Evolutionary conservation across 352 stramenopile genomes (phyloP), one percentile per base, ranked within the genome.

Genomic region (Pythium pyrilobum): DNA sequence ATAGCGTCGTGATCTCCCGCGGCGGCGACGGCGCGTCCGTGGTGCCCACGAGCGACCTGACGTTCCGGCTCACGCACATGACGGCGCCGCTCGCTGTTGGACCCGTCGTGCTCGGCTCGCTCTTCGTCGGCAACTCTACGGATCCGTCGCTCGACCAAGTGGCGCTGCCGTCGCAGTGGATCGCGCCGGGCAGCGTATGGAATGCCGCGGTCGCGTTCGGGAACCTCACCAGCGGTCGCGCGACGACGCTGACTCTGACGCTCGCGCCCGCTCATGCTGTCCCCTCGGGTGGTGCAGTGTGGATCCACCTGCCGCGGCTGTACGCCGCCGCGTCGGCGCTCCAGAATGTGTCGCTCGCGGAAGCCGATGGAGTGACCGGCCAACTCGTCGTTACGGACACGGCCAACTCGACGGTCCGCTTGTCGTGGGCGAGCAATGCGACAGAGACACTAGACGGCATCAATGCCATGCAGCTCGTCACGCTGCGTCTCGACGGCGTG

Each of bases 231-330:
- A 81, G 71, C 20, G 77, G 77, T n/a, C 58, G 77, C 21, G 51
- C 18, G 13, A 59, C 69, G 3, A 56, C 66, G 15, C 31, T 86
- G 12, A 37, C 32, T 1, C 46, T 81, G 20, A 45, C 55, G 0
- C 38, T 82, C 24, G 74, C 62, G 7, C 62, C 71, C 15, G 44
- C 60, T 3, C 59, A 81, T 27, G 33, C 20, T 8, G 37, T 88
- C 1, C 77, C 74, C 0, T 59, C 46, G 13, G 69, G 72, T 27
- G 79, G 77, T 23, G 47, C 57, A 24, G 36, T 88, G 13, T 37
- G 67, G 41, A 37, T 90, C 28, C 62, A 71, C 48, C 44, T 90
- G n/a, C 75, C 79, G 12, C 64, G 51, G 27, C 42, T 81, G n/a
- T 89, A 84, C 48, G 53, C 59, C 3, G 58, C 65, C 0, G 48